Conservation (phyloP, 805 yeast species). For the Ogataea populi-albae region DNA sequence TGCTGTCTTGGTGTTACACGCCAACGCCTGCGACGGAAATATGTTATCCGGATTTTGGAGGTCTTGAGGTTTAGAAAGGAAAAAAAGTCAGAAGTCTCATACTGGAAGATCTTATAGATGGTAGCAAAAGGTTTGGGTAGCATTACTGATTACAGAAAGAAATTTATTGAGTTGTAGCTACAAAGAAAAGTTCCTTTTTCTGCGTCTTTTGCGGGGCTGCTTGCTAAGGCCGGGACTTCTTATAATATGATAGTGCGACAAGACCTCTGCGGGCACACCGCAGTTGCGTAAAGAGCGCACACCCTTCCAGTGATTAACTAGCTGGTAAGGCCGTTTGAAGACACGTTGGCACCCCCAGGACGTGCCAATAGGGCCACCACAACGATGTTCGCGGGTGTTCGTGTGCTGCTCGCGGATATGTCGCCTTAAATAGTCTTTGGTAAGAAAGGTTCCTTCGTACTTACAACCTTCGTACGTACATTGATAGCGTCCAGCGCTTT, state of each 20-base stretch:
- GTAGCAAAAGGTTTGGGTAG: no score
- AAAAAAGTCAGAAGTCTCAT: no score
- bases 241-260: slow-evolving; percentile 1
- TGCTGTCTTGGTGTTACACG: no score
- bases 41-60: no score
- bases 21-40: no score
- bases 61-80: no score
- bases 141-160: no score
- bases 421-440: slow-evolving; percentile 28
- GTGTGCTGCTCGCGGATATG: slow-evolving; percentile 32
- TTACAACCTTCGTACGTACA: slow-evolving; percentile 19
- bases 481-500: slow-evolving; percentile 9
- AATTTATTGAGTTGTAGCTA: no score
- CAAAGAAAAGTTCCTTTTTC: no score
- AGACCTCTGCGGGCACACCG: slow-evolving; percentile 17
- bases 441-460: slow-evolving; percentile 29
- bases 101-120: no score
- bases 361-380: slow-evolving; percentile 19
- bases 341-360: slow-evolving; percentile 28
- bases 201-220: no score
- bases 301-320: slow-evolving; percentile 29
- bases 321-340: slow-evolving; percentile 28
- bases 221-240: no score
- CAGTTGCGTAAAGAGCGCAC: slow-evolving; percentile 24
- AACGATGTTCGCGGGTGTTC: slow-evolving; percentile 20